phyloP scores from a whole-genome alignment of 1,284 basidiomycete species.

The Boletus mariae region DNA sequence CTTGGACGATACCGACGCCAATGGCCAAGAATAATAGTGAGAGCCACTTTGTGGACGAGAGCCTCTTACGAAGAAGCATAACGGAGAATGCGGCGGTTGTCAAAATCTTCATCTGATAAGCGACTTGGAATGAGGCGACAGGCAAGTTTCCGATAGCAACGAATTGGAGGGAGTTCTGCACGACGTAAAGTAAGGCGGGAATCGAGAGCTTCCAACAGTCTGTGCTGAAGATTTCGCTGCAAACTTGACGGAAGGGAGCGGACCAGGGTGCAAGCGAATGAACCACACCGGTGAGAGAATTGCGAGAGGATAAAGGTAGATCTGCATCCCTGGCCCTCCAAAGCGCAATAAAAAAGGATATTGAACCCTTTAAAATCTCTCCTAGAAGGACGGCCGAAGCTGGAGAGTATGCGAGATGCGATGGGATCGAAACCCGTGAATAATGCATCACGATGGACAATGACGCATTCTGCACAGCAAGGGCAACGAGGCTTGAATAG shows the following conservation, averaged over 20 bases:
- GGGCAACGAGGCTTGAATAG: conserved; percentile 73
- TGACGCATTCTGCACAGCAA: conserved; percentile 95
- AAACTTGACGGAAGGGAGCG: conserved; percentile 51
- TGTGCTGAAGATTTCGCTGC: conserved; percentile 60
- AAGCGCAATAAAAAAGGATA: conserved; percentile 78
- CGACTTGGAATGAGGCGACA: conserved; percentile 89
- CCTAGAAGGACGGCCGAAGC: conserved; percentile 91
- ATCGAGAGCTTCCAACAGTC: conserved; percentile 98
- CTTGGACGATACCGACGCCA: conserved; percentile 90
- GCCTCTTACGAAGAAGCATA: conserved; percentile 70
- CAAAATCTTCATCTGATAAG: conserved; percentile 94
- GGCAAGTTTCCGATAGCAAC: conserved; percentile 89
- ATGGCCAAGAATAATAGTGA: conserved; percentile 80
- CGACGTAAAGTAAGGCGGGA: conserved; percentile 92
- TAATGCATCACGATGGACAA: conserved; percentile 96
- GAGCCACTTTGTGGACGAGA: conserved; percentile 78
- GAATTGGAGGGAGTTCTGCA: conserved; percentile 95
- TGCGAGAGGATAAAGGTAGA: conserved; percentile 41
- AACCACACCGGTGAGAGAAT: conserved; percentile 41
- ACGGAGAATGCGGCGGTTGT: conserved; percentile 94
- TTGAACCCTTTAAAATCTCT: conserved; percentile 89
- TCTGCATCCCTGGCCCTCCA: conserved; percentile 43
- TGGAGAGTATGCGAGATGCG: conserved; percentile 81
- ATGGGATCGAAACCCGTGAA: conserved; percentile 81
- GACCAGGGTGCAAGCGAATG: conserved; percentile 40